These are phyloP conservation scores for Epichloe sibirici DNA, from an alignment of 2,329 filamentous ascomycete genomes.

Conservation along the genomic window DNA sequence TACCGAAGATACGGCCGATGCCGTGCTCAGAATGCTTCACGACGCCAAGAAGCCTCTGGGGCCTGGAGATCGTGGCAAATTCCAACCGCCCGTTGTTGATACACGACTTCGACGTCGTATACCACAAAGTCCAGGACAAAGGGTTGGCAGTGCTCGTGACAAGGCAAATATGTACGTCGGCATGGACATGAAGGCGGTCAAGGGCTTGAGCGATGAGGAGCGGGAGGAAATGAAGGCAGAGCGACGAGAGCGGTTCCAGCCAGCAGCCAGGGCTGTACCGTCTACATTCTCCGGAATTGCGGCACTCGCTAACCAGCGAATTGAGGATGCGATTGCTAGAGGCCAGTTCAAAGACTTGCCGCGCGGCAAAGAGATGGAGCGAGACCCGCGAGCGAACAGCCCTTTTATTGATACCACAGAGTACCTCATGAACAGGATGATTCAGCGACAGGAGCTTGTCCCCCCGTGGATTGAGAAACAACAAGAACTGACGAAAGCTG, in stretches of 20 bases:
- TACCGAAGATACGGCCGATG: conserved; percentile 59
- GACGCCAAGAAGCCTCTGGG: conserved; percentile 63
- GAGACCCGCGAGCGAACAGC: conserved; percentile 71
- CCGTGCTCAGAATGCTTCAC: conserved; percentile 72
- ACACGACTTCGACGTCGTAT: conserved; percentile 33
- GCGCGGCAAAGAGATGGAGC: conserved; percentile 65
- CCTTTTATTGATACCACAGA: conserved; percentile 94
- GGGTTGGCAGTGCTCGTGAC: conserved; percentile 43
- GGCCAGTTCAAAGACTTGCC: conserved; percentile 81
- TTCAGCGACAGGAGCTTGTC: conserved; percentile 87
- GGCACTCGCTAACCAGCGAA: conserved; percentile 77
- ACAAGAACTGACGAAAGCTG: conserved; percentile 66
- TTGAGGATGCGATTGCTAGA: conserved; percentile 84
- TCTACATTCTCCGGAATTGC: conserved; percentile 66
- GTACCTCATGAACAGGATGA: conserved; percentile 98
- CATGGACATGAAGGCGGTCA: conserved; percentile 33
- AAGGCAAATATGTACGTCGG: conserved; percentile 40
- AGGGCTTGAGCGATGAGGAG: conserved; percentile 55
- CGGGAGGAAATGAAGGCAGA: conserved; percentile 58
- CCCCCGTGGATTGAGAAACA: conserved; percentile 99
- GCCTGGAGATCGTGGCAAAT: conserved; percentile 33
- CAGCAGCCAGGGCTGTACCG: conserved; percentile 60
- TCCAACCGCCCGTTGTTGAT: conserved; percentile 37
- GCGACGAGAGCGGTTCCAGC: conserved; percentile 69
- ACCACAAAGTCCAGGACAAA: conserved; percentile 30